Evolutionary conservation across 1,284 basidiomycete species (phyloP).

Genomic region (Schizophyllum commune): DNA sequence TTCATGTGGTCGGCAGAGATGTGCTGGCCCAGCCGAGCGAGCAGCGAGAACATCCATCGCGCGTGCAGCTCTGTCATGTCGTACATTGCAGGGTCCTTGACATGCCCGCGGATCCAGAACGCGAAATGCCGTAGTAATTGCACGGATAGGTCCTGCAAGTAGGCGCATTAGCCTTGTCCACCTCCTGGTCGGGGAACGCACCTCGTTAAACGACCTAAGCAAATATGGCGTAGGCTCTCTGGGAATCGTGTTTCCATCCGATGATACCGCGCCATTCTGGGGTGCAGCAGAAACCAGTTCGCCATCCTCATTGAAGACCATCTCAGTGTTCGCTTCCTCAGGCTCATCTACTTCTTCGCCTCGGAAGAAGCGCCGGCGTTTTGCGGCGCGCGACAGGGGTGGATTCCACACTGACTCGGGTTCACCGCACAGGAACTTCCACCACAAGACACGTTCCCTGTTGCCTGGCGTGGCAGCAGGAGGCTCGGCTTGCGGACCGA

Average conservation of each 20-base stretch:
- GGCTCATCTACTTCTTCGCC: conserved; percentile 22
- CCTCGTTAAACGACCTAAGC: conserved; percentile 57
- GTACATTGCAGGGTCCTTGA: conserved; percentile 35
- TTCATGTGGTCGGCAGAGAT: conserved; percentile 76
- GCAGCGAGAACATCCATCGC: conserved; percentile 79
- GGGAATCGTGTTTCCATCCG: conserved; percentile 10
- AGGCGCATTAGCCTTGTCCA: conserved; percentile 3
- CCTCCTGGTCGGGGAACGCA: conserved; percentile 16
- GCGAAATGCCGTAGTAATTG: conserved; percentile 76
- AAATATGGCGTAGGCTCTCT: conserved; percentile 52
- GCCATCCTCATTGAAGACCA: neutral
- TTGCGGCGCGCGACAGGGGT: conserved; percentile 27
- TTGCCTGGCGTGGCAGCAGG: conserved; percentile 47
- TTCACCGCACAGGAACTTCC: conserved; percentile 64
- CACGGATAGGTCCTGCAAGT: conserved; percentile 51
- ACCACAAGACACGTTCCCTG: conserved; percentile 66
- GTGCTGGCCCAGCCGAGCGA: conserved; percentile 66
- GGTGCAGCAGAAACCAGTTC: conserved; percentile 1
- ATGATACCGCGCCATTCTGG: neutral
- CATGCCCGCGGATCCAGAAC: conserved; percentile 66
- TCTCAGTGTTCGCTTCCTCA: conserved; percentile 13
- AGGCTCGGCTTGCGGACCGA: conserved; percentile 31
- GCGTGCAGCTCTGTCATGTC: conserved; percentile 59
- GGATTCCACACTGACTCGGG: conserved; percentile 62
- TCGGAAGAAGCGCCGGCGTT: neutral